Evolutionary conservation across 2,329 filamentous ascomycete genomes (phyloP).

Genomic region (Periconia macrospinosa): DNA sequence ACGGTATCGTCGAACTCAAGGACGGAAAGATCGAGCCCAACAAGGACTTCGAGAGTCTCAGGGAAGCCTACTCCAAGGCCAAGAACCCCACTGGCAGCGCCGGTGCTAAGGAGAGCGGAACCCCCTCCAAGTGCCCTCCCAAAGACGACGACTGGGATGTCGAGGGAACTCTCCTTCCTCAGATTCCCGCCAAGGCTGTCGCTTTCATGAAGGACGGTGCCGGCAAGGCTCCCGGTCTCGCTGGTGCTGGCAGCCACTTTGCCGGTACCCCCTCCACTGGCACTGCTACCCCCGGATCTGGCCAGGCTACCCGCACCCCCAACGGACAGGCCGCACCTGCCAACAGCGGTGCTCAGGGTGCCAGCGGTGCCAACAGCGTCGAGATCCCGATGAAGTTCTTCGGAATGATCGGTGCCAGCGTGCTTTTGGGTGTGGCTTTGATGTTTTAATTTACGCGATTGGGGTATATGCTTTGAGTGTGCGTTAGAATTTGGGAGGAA

Average conservation of each 20-base stretch:
- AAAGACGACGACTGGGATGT: slow-evolving; percentile 61
- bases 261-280: slow-evolving; percentile 30
- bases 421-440: slow-evolving; percentile 34
- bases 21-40: slow-evolving; percentile 60
- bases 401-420: slow-evolving; percentile 32
- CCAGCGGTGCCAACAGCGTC: slow-evolving; percentile 24
- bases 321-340: slow-evolving; percentile 7
- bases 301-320: slow-evolving; percentile 28
- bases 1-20: slow-evolving; percentile 73
- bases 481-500: not conserved
- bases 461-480: not conserved
- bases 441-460: slow-evolving; percentile 22
- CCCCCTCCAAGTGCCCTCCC: slow-evolving; percentile 57
- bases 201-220: slow-evolving; percentile 61
- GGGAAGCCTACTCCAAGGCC: slow-evolving; percentile 54
- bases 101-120: slow-evolving; percentile 58
- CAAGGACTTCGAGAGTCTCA: slow-evolving; percentile 64
- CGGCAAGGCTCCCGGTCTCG: slow-evolving; percentile 59
- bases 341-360: slow-evolving; percentile 7
- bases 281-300: slow-evolving; percentile 32
- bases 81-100: slow-evolving; percentile 58
- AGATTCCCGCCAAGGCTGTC: slow-evolving; percentile 58
- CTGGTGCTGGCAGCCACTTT: slow-evolving; percentile 48
- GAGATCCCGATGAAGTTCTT: slow-evolving; percentile 34
- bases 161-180: slow-evolving; percentile 53